A percentile compares a stretch with the other conserved stretches of the same genome.
Evolutionary conservation across 768 basidiomycete genomes (phyloP).

Genomic region (Boletus tomentosulus): DNA sequence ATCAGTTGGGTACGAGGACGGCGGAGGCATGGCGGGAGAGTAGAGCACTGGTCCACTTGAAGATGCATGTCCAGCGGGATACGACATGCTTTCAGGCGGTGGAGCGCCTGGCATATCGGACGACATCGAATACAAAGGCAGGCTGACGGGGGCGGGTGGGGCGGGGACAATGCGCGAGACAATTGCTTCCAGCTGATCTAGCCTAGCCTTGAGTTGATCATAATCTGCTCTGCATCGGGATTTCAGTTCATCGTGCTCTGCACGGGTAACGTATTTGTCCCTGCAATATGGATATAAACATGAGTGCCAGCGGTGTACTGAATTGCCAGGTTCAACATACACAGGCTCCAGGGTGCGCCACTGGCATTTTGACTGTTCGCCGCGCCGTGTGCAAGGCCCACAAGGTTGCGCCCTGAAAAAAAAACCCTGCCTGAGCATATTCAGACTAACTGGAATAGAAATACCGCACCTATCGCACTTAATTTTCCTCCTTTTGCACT

Average conservation of each 20-base stretch:
- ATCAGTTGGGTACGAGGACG: slow-evolving; percentile 25
- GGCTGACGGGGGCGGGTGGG: slow-evolving; percentile 23
- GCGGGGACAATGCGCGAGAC: slow-evolving; percentile 40
- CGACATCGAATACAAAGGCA: slow-evolving; percentile 30
- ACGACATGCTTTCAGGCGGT: slow-evolving; percentile 24
- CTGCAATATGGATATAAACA: slow-evolving; percentile 32
- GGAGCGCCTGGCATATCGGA: slow-evolving; percentile 28
- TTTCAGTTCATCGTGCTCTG: slow-evolving; percentile 75
- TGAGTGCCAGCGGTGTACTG: slow-evolving; percentile 9
- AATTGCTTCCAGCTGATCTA: slow-evolving; percentile 56
- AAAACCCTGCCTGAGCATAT: slow-evolving; percentile 22
- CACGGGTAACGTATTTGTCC: slow-evolving; percentile 77
- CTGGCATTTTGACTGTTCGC: slow-evolving; percentile 76
- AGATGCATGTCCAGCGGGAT: slow-evolving; percentile 25
- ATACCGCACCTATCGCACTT: slow-evolving; percentile 73
- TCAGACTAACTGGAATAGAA: slow-evolving; percentile 8
- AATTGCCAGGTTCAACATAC: slow-evolving; percentile 41
- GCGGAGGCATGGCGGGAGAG: slow-evolving; percentile 15
- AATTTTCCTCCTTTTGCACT: slow-evolving; percentile 85
- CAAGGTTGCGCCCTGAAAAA: slow-evolving; percentile 67
- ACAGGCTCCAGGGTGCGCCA: slow-evolving; percentile 82
- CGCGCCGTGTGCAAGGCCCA: slow-evolving; percentile 73
- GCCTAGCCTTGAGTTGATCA: slow-evolving; percentile 60
- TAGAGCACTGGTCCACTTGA: slow-evolving; percentile 26
- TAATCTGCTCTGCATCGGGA: slow-evolving; percentile 36